Base-by-base conservation (phyloP, 2,329 filamentous ascomycete species). In the Scedosporium aurantiacum region DNA sequence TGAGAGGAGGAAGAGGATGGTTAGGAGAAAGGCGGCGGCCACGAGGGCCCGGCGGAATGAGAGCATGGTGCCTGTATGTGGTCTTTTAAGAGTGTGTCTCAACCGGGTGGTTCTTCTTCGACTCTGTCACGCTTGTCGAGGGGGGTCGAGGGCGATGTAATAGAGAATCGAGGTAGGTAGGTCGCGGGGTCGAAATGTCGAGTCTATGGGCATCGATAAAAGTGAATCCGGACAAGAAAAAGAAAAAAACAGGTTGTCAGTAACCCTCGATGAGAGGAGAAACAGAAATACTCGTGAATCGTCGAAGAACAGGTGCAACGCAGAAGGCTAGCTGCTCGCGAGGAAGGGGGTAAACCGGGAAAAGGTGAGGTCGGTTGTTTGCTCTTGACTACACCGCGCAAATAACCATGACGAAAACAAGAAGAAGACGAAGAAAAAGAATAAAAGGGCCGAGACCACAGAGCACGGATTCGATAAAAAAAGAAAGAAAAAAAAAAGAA, bases 31-130 rank as follows among this genome's bases (percentile, higher is more conserved):
- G 67, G 83, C 81, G 57, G 90, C 89, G 61, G 87, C 81, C 67
- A 90, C 76, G 64, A 95, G 73, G 69, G 89, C 88, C 74, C 89
- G 87, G 70, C 86, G 84, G 70, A 89, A 90, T 69, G 88, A 89
- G 72, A 92, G 81, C 90, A 95, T 95, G 6, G 23, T 55, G 25
- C 16, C 21, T 23, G 21, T 21, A 37, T 7, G n/a, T n/a, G n/a
- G 25, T 41, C 37, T 41, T 52, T 16, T n/a, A 2, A 28, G 50
- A n/a, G 32, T 37, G 32, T 37, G 32, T 18, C 21, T 6, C 43
- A 14, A 8, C 3, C n/a, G 21, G 2, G 21, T 47, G 16, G 16
- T 18, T 47, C 43, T 21, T n/a, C n/a, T 21, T 47, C 21, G 16
- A 16, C 5, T n/a, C n/a, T 10, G 32, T 37, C 2, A 37, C 14